Base-by-base conservation (phyloP, 129 eudicot genomes). In the Flaveria linearis region DNA sequence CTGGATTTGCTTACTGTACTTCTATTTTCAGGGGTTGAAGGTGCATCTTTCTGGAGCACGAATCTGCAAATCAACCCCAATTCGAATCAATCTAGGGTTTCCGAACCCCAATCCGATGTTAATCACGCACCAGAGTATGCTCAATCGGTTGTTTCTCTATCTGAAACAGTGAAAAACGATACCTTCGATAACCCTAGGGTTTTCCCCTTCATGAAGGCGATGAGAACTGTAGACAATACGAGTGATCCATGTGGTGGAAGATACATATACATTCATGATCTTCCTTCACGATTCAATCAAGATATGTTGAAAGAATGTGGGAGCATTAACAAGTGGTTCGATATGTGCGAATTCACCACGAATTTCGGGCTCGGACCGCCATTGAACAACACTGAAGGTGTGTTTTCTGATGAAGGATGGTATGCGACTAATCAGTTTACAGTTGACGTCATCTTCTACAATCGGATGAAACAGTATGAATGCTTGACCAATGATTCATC, bases 231-330 rank as follows among this genome's bases (percentile, higher is more conserved):
- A 15, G 97, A 87, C 50, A 87, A 93, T 30, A 85, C 84, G 82
- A 88, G 91, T 36, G 97, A 93, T 80, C 92, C 98, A 13, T 94
- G 98, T 75, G 90, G 93, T 25, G 97, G 97, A 60, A 88, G 89
- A 76, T 94, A 94, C 67, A 76, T 94, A 4, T 94, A 87, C 74
- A 90, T 94, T 57, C 92, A 94, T 51, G 85, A 94, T 69, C 93
- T 94, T 68, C 98, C 98, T 33, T 41, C 97, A 2, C 78, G 84
- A 78, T 94, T 91, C 67, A 91, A 91, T 12, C 89, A 86, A 69
- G 96, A 94, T 76, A 87, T 88, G 91, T 81, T 94, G 25, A 87
- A 89, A 63, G 83, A 94, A 56, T 94, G 97, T 72, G 84, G 79
- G 42, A 79, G 75, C 57, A 93, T 91, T 14, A 94, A 86, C 84